Evolutionary conservation across 2,329 filamentous ascomycete genomes (phyloP).

Genomic region (Tricladium varicosporioides): DNA sequence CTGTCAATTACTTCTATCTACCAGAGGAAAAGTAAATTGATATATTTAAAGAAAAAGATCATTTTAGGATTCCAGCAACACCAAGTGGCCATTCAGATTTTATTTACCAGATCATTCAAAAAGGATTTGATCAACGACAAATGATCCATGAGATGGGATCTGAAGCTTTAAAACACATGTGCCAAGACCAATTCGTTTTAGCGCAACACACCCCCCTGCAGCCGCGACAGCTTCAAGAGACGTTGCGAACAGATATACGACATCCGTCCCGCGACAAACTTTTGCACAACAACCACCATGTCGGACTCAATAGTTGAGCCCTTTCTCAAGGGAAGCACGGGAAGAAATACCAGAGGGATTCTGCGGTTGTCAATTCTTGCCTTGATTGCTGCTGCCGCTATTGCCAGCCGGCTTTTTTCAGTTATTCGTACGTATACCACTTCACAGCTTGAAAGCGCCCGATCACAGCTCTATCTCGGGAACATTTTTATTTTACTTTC

Average conservation of each 20-base stretch:
- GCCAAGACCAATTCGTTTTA: constrained; percentile 8
- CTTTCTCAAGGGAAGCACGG: constrained; percentile 74
- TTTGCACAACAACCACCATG: constrained; percentile 36
- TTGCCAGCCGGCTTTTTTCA: constrained; percentile 93
- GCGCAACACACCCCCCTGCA: constrained; percentile 22
- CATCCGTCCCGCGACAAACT: constrained; percentile 27
- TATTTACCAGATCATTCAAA: not conserved
- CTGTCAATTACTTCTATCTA: too few species aligned
- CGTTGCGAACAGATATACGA: constrained; percentile 29
- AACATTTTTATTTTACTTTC: not conserved
- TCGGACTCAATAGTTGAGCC: constrained; percentile 37
- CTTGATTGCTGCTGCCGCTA: constrained; percentile 86
- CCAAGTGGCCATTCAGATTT: too few species aligned
- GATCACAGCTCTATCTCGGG: not conserved
- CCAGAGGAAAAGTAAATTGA: too few species aligned
- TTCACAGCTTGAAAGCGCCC: constrained; percentile 8
- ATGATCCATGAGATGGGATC: not conserved
- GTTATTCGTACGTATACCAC: constrained; percentile 76
- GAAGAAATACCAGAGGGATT: constrained; percentile 78
- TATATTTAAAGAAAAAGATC: too few species aligned
- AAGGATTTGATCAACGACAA: too few species aligned
- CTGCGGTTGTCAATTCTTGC: constrained; percentile 86
- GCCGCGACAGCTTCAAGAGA: constrained; percentile 24
- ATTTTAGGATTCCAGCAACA: too few species aligned
- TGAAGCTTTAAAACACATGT: not conserved